Percentiles rank a stretch among this genome's conserved stretches.
phyloP scores from a whole-genome alignment of 306 rosid genomes.

The Lathyrus sativus region DNA sequence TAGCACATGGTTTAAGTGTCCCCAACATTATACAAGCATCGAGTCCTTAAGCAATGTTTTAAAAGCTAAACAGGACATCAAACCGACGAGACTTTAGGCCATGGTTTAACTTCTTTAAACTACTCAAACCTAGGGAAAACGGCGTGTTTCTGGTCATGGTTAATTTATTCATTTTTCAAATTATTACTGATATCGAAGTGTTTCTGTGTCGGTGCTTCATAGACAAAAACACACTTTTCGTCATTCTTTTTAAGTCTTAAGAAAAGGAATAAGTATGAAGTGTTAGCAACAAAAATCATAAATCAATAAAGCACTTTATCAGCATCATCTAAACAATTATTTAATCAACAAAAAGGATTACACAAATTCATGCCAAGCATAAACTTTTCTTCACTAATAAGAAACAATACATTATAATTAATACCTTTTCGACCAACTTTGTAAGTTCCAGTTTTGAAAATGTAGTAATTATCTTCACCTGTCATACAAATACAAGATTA shows the following conservation, averaged over 20 bases:
- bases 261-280: background rate
- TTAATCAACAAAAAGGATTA: background rate
- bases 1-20: slow-evolving; percentile 14
- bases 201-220: no score
- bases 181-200: no score
- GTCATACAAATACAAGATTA: slow-evolving; percentile 10
- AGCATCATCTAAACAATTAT: background rate
- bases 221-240: background rate
- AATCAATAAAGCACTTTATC: background rate
- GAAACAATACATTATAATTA: background rate
- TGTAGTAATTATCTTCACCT: slow-evolving; percentile 83
- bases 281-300: slow-evolving; percentile 6
- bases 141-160: no score
- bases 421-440: slow-evolving; percentile 95
- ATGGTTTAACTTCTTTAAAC: background rate
- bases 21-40: slow-evolving; percentile 18
- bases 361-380: background rate
- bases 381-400: background rate
- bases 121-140: background rate
- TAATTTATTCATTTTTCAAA: no score
- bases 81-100: background rate
- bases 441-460: slow-evolving; percentile 69
- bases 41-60: background rate
- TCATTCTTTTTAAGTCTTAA: background rate
- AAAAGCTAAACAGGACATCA: background rate